Evolutionary conservation across 371 early-diverging fungal species (phyloP), one percentile per base, ranked within the genome.

Genomic region (Mucor indicus): DNA sequence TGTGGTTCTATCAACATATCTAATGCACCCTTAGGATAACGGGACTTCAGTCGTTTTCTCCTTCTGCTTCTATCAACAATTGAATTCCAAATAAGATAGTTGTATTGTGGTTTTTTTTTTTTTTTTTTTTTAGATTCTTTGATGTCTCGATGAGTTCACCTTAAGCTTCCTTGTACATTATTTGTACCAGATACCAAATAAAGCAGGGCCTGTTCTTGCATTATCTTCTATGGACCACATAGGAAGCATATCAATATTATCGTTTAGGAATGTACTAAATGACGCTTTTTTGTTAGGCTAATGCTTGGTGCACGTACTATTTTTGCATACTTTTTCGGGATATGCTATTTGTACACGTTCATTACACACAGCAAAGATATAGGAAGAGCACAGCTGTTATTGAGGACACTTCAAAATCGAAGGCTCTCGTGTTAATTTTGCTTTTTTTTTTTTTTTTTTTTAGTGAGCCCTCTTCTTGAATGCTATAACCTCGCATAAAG

Each of bases 1-100:
- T 37, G 19, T 25, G 47, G 37, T 46, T 46, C 37, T 46, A 25
- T 46, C 21, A 46, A 46, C 47, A 27, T 16, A 38, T 25, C 47
- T 37, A 46, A 46, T 37, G 27, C 47, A n/a, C 27, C 47, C 37
- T 36, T 32, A 27, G 23, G 47, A 36, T 46, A 46, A 27, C 17
- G 36, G 36, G 23, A 45, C 22, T 35, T 35, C 0, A 46, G 25
- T 46, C 47, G 25, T 46, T 46, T 46, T 46, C 47, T 46, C 25
- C 47, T 46, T 37, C 38, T 46, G 47, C 47, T 46, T 46, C 37
- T 46, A 37, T 46, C 47, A 46, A 46, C 4, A 1, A 46, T 33
- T 37, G 38, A 46, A 37, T 37, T 46, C 47, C 47, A 46, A 46
- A 46, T 37, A 19, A 46, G 47, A 46, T 37, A 46, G 37, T 46